phyloP scores from a whole-genome alignment of 192 early-diverging fungal genomes.

The Podila epigama region DNA sequence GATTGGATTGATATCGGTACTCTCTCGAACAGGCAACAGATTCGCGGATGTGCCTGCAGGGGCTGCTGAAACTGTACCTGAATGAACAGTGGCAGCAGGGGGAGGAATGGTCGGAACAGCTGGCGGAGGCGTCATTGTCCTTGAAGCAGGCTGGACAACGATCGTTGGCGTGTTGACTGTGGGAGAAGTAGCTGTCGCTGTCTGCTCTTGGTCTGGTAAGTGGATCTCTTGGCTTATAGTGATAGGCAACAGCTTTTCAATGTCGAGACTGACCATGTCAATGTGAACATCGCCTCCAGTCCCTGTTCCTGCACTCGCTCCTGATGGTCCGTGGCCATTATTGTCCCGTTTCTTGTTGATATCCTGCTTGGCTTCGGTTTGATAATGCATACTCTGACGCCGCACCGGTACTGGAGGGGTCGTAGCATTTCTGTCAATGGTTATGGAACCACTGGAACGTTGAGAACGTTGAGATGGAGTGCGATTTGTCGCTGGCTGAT shows the following conservation, averaged over 20 bases:
- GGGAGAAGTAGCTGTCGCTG: background rate
- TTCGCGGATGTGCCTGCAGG: background rate
- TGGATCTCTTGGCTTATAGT: conserved; percentile 24
- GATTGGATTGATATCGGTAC: conserved; percentile 6
- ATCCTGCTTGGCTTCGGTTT: background rate
- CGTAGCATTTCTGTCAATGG: background rate
- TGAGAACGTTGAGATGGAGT: background rate
- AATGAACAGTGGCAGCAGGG: background rate
- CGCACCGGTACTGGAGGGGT: background rate
- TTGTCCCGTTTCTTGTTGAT: background rate
- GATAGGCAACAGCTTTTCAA: conserved; percentile 17
- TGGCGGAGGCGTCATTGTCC: background rate
- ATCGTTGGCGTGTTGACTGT: background rate
- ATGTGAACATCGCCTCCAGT: conserved; percentile 11
- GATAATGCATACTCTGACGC: background rate
- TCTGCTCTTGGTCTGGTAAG: background rate
- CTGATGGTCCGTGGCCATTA: background rate
- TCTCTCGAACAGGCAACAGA: background rate
- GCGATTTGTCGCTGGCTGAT: background rate
- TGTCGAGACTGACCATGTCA: conserved; percentile 16
- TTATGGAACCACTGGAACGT: background rate
- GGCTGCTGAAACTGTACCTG: background rate
- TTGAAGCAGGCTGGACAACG: too few species aligned
- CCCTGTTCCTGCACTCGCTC: background rate
- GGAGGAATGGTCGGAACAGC: background rate